A percentile compares a stretch with the other conserved stretches of the same genome.
phyloP scores from a whole-genome alignment of 2,329 filamentous ascomycete genomes.

The Claviceps sp. region DNA sequence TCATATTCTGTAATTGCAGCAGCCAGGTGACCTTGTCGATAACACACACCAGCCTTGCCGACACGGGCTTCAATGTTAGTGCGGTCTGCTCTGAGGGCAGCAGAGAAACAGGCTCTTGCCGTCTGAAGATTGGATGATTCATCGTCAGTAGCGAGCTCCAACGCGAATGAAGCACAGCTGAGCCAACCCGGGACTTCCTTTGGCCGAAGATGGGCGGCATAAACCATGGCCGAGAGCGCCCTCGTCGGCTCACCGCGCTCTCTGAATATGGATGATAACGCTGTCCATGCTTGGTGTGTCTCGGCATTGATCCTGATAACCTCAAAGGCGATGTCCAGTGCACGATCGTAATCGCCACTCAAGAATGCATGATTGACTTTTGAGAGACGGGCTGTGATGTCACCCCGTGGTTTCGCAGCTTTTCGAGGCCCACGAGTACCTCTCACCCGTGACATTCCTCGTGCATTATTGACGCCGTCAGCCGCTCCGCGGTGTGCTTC shows the following conservation, averaged over 20 bases:
- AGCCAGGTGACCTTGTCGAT: conserved; percentile 39
- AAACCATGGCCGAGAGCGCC: conserved; percentile 45
- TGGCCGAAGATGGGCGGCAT: conserved; percentile 48
- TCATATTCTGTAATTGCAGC: conserved; percentile 44
- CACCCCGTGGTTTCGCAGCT: conserved; percentile 53
- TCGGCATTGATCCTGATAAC: conserved; percentile 57
- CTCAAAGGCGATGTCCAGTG: conserved; percentile 44
- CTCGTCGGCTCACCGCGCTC: conserved; percentile 44
- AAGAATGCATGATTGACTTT: conserved; percentile 57
- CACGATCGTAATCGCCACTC: conserved; percentile 43
- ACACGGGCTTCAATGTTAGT: conserved; percentile 43
- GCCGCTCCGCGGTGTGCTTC: conserved; percentile 21
- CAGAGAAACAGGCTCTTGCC: conserved; percentile 45
- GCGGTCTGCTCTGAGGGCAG: conserved; percentile 43
- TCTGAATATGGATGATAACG: conserved; percentile 46
- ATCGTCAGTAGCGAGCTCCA: conserved; percentile 34
- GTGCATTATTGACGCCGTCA: conserved; percentile 8
- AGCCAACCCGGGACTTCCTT: conserved; percentile 49
- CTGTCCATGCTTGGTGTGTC: conserved; percentile 51
- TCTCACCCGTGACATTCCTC: conserved; percentile 13
- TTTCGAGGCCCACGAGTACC: conserved; percentile 37
- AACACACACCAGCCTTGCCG: conserved; percentile 44
- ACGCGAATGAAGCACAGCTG: conserved; percentile 41
- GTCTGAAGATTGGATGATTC: conserved; percentile 36
- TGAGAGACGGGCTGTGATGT: conserved; percentile 55